A percentile compares a stretch with the other conserved stretches of the same genome.
phyloP scores from a whole-genome alignment of 2,329 filamentous ascomycete species.

The Aspergillus aculeatinus region DNA sequence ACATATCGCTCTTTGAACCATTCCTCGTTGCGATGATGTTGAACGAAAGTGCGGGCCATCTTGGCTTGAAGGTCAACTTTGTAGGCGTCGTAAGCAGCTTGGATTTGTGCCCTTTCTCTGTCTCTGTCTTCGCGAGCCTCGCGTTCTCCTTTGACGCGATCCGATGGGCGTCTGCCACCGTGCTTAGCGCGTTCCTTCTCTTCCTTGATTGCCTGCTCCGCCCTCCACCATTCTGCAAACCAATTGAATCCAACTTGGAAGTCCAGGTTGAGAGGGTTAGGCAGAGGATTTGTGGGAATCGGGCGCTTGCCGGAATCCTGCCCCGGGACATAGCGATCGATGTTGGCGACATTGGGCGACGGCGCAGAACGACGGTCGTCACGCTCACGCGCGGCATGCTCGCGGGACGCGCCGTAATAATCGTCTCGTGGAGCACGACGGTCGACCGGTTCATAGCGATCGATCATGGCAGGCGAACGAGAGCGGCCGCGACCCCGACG shows the following conservation, averaged over 20 bases:
- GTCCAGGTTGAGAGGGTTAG: conserved; percentile 62
- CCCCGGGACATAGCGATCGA: conserved; percentile 65
- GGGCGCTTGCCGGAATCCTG: conserved; percentile 56
- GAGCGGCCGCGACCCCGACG: conserved; percentile 53
- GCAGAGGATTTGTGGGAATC: conserved; percentile 56
- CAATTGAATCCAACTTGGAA: conserved; percentile 67
- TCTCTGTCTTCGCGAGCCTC: conserved; percentile 63
- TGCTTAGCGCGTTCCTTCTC: conserved; percentile 62
- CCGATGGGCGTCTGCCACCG: conserved; percentile 55
- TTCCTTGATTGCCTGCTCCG: conserved; percentile 62
- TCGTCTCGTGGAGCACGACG: conserved; percentile 56
- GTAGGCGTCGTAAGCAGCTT: conserved; percentile 64
- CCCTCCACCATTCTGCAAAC: conserved; percentile 68
- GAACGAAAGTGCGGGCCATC: conserved; percentile 87
- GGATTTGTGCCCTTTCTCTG: conserved; percentile 62
- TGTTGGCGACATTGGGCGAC: conserved; percentile 57
- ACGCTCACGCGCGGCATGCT: conserved; percentile 50
- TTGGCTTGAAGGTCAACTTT: conserved; percentile 64
- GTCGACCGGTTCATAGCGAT: conserved; percentile 62
- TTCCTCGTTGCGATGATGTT: conserved; percentile 89
- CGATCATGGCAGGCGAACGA: conserved; percentile 61
- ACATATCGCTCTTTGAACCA: conserved; percentile 98
- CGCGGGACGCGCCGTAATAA: conserved; percentile 50
- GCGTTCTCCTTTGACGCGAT: conserved; percentile 60
- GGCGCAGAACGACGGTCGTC: conserved; percentile 59